A percentile compares a stretch with the other conserved stretches of the same genome.
phyloP scores from a whole-genome alignment of 768 basidiomycete species.

The Leccinum variicolor region DNA sequence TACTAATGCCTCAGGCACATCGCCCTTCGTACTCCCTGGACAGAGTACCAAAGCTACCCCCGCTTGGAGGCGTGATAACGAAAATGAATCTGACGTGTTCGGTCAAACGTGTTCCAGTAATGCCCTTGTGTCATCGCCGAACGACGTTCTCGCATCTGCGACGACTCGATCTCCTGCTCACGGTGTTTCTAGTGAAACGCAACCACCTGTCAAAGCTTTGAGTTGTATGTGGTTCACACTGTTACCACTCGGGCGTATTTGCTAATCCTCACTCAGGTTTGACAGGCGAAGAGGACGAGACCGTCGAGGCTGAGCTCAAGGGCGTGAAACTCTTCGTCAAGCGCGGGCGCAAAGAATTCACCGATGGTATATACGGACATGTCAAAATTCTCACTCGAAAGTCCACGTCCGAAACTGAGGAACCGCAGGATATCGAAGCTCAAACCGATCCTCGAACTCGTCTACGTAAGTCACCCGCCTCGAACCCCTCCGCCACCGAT shows the following conservation, averaged over 20 bases:
- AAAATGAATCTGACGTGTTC: constrained; percentile 8
- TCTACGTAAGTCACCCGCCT: constrained; percentile 30
- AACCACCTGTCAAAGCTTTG: neutral
- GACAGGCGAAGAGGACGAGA: constrained; percentile 69
- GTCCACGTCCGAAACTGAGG: neutral
- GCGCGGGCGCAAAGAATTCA: constrained; percentile 45
- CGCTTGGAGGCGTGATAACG: constrained; percentile 24
- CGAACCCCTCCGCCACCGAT: constrained; percentile 18
- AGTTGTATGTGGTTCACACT: constrained; percentile 11
- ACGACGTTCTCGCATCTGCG: constrained; percentile 6
- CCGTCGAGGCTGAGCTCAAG: constrained; percentile 52
- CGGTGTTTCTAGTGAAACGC: neutral
- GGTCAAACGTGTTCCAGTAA: constrained; percentile 3
- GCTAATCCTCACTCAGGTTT: constrained; percentile 20
- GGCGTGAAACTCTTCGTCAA: constrained; percentile 52
- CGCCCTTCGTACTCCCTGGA: constrained; percentile 22
- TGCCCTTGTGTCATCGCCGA: constrained; percentile 19
- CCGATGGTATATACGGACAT: constrained; percentile 58
- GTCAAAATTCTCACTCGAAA: constrained; percentile 52
- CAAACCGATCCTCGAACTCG: constrained; percentile 21
- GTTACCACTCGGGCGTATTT: neutral
- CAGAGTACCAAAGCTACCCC: constrained; percentile 17
- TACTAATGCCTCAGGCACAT: constrained; percentile 20
- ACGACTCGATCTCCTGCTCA: neutral
- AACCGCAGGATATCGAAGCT: constrained; percentile 4